Percentiles rank a stretch among this genome's conserved stretches.
Conservation (phyloP, 2,329 filamentous ascomycete genomes). For the Hirsutella rhossiliensis region DNA sequence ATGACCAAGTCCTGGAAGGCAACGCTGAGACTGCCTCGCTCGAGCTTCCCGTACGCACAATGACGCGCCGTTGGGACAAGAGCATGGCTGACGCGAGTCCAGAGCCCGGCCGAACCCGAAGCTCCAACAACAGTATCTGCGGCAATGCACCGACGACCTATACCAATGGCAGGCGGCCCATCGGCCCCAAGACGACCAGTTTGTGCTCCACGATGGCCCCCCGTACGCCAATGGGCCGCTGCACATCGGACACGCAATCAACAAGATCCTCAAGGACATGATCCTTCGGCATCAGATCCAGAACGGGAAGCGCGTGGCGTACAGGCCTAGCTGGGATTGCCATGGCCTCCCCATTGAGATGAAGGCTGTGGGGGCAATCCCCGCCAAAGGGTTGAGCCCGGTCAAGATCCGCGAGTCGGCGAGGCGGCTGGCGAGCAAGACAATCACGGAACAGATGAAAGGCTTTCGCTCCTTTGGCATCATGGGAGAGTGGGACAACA, state of each 20-base stretch:
- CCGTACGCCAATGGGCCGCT: constrained; percentile 91
- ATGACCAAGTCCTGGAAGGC: constrained; percentile 19
- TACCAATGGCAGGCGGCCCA: constrained; percentile 72
- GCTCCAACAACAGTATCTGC: constrained; percentile 47
- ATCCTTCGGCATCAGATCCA: constrained; percentile 72
- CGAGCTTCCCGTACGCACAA: constrained; percentile 52
- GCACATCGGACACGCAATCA: constrained; percentile 88
- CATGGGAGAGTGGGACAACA: constrained; percentile 69
- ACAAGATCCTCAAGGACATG: constrained; percentile 95
- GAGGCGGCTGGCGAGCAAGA: constrained; percentile 51
- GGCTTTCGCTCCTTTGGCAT: constrained; percentile 63
- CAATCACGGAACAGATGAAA: constrained; percentile 60
- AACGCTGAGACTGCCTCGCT: constrained; percentile 64
- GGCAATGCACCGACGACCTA: constrained; percentile 72
- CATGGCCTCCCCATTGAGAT: constrained; percentile 95
- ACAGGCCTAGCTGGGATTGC: constrained; percentile 93
- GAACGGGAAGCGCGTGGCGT: constrained; percentile 58
- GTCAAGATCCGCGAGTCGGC: constrained; percentile 54
- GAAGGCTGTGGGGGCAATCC: constrained; percentile 62
- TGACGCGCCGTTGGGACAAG: neutral
- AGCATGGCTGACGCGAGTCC: constrained; percentile 3
- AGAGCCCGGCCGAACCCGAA: constrained; percentile 41
- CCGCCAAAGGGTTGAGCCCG: constrained; percentile 30
- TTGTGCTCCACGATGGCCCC: constrained; percentile 87
- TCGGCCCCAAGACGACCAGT: constrained; percentile 45